Conservation (phyloP, 345 rosid genomes). For the Brassica incana region DNA sequence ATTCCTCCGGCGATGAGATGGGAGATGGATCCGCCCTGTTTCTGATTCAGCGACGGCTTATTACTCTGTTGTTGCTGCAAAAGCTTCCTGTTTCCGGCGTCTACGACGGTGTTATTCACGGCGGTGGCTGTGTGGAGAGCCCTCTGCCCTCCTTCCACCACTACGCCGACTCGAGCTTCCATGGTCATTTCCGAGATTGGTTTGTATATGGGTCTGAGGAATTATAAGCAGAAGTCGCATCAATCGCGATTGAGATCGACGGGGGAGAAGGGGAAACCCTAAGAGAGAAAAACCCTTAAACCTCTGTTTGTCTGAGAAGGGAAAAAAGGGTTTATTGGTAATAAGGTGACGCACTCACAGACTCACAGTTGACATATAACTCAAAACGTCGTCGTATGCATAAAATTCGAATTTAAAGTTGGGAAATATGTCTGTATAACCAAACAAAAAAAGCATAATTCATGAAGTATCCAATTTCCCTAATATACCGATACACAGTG, state of each 20-base stretch:
- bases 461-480: too few species aligned
- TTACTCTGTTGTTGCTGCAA: conserved; percentile 40
- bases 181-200: conserved; percentile 37
- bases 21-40: conserved; percentile 52
- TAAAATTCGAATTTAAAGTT: neutral
- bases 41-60: conserved; percentile 41
- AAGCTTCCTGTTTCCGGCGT: conserved; percentile 60
- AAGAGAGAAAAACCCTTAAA: conserved; percentile 35
- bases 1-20: conserved; percentile 88
- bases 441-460: too few species aligned
- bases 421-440: too few species aligned
- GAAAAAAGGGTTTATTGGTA: conserved; percentile 25
- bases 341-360: neutral
- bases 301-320: neutral
- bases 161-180: conserved; percentile 89
- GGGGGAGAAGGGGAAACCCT: conserved; percentile 33
- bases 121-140: conserved; percentile 59
- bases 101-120: conserved; percentile 57
- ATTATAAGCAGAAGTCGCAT: conserved; percentile 7
- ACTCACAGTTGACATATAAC: neutral
- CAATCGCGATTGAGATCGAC: neutral
- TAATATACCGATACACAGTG: too few species aligned
- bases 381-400: neutral
- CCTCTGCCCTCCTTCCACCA: conserved; percentile 74
- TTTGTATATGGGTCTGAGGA: neutral